Percentiles rank a stretch among this genome's conserved stretches.
Conservation (phyloP, 148 eudicot species). For the Fagopyrum tataricum region DNA sequence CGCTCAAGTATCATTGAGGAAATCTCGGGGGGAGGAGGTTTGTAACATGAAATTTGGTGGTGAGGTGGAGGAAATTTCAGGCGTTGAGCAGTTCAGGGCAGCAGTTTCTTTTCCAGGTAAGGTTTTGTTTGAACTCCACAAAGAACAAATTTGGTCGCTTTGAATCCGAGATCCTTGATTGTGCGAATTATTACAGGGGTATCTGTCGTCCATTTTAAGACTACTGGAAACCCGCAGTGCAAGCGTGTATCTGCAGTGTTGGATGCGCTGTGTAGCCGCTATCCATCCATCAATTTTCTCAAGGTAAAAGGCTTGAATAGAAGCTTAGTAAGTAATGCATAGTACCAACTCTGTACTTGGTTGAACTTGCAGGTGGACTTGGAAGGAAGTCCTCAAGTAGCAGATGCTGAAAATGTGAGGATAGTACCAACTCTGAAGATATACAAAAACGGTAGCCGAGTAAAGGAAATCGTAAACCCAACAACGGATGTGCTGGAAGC, state of each 20-base stretch:
- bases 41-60: slow-evolving; percentile 33
- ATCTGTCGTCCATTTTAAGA: slow-evolving; percentile 61
- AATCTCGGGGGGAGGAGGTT: slow-evolving; percentile 61
- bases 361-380: slow-evolving; percentile 56
- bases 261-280: slow-evolving; percentile 49
- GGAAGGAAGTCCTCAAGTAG: slow-evolving; percentile 46
- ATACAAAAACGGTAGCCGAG: slow-evolving; percentile 61
- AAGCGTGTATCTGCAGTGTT: slow-evolving; percentile 49
- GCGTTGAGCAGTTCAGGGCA: slow-evolving; percentile 69
- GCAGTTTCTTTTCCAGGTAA: slow-evolving; percentile 61
- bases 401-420: slow-evolving; percentile 58
- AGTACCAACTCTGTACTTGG: too few species aligned
- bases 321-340: too few species aligned
- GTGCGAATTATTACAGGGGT: slow-evolving; percentile 34
- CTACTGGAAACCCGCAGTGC: slow-evolving; percentile 40
- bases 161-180: too few species aligned
- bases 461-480: slow-evolving; percentile 77
- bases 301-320: slow-evolving; percentile 29
- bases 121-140: background rate
- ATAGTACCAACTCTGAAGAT: slow-evolving; percentile 79
- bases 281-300: slow-evolving; percentile 69
- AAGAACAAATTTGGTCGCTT: too few species aligned
- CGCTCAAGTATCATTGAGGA: slow-evolving; percentile 69
- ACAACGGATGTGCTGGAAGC: slow-evolving; percentile 68
- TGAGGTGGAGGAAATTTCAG: slow-evolving; percentile 30